Evolutionary conservation across 208 protist species (phyloP).

Genomic region (Crithidia brevicula): DNA sequence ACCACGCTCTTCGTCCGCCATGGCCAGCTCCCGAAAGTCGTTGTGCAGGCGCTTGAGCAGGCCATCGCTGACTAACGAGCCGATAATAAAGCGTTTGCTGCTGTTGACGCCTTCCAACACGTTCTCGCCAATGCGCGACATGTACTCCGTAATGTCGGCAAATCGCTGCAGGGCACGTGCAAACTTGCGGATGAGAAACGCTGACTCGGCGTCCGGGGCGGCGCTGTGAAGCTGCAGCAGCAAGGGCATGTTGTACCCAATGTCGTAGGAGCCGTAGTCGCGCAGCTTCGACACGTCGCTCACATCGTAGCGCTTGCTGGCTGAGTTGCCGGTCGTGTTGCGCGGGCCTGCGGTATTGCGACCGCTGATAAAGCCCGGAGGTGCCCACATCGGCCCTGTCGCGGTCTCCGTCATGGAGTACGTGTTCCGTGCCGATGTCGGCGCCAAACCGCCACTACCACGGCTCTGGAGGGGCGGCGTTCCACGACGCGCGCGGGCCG

Average conservation of each 20-base stretch:
- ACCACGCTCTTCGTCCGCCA: conserved; percentile 39
- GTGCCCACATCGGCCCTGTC: conserved; percentile 2
- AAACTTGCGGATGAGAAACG: conserved; percentile 33
- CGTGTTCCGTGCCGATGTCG: not conserved
- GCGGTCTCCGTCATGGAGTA: not conserved
- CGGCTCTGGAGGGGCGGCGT: not conserved
- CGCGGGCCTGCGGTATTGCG: not conserved
- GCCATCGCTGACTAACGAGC: conserved; percentile 46
- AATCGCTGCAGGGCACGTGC: conserved; percentile 43
- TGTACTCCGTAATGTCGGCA: conserved; percentile 38
- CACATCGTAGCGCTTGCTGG: conserved; percentile 42
- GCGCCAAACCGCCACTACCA: not conserved
- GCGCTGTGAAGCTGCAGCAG: conserved; percentile 32
- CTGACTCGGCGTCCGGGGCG: not conserved
- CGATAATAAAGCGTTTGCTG: conserved; percentile 68
- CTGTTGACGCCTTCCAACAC: conserved; percentile 62
- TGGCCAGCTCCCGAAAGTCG: conserved; percentile 47
- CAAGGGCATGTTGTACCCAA: conserved; percentile 48
- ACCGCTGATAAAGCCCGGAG: not conserved
- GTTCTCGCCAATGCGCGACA: conserved; percentile 56
- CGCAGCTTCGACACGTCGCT: conserved; percentile 64
- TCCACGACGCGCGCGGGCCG: not conserved
- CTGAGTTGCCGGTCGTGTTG: not conserved
- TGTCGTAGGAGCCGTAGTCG: conserved; percentile 55
- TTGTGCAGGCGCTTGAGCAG: conserved; percentile 41